phyloP scores from a whole-genome alignment of 2,329 filamentous ascomycete genomes.

The Calonectria multiphialidica region DNA sequence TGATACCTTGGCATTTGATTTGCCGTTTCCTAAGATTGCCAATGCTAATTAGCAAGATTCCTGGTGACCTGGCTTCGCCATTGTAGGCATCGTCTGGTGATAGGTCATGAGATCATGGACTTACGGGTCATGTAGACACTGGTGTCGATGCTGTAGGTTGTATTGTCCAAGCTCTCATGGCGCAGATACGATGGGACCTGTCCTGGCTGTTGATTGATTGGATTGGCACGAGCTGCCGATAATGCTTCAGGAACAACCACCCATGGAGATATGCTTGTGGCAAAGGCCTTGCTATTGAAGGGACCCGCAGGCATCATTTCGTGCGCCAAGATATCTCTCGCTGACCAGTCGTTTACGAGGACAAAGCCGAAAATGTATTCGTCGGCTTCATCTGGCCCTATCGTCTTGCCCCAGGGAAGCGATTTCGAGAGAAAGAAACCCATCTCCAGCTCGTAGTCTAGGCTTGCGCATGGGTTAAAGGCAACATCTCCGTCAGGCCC shows the following conservation, averaged over 20 bases:
- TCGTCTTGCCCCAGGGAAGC: not conserved
- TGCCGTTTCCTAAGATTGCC: not conserved
- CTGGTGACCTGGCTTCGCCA: no score
- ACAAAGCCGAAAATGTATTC: constrained; percentile 75
- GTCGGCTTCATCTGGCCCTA: constrained; percentile 31
- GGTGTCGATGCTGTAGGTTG: not conserved
- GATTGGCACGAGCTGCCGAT: not conserved
- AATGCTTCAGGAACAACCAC: not conserved
- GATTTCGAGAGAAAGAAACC: not conserved
- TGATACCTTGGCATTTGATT: not conserved
- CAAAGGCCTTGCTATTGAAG: not conserved
- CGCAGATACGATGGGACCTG: not conserved
- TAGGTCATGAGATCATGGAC: not conserved
- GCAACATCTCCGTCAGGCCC: not conserved
- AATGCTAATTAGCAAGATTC: not conserved
- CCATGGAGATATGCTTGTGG: not conserved
- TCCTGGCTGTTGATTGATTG: not conserved
- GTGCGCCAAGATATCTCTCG: constrained; percentile 66
- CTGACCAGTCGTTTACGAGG: constrained; percentile 70
- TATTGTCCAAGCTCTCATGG: not conserved
- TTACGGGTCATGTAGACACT: not conserved
- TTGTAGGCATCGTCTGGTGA: not conserved
- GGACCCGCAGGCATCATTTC: constrained; percentile 70
- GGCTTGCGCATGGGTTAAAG: not conserved
- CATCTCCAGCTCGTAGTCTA: constrained; percentile 2